Percentiles rank a stretch among this genome's conserved stretches.
phyloP scores from a whole-genome alignment of 2,329 filamentous ascomycete species.

The Trichophyton verrucosum region DNA sequence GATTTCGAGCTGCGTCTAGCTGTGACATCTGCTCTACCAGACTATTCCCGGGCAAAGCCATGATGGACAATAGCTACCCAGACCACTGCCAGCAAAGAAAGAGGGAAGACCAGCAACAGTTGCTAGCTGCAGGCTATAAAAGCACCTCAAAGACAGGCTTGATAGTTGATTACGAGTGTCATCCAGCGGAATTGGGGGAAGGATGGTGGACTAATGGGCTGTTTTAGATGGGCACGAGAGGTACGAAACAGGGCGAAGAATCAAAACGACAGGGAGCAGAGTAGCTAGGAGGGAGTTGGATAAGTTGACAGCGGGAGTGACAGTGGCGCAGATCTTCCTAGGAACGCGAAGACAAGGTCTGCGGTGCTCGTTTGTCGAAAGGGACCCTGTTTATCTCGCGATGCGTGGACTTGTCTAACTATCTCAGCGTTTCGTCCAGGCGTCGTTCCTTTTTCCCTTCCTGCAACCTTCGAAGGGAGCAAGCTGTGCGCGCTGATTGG shows the following conservation, averaged over 20 bases:
- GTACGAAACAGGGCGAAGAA: neutral
- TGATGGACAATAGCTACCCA: constrained; percentile 3
- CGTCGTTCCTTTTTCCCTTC: neutral
- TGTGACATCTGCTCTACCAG: constrained; percentile 70
- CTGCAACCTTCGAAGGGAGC: neutral
- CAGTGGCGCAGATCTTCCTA: neutral
- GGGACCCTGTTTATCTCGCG: neutral
- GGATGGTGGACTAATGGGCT: neutral
- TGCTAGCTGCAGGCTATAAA: neutral
- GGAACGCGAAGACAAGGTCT: neutral
- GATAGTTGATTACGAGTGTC: constrained; percentile 1
- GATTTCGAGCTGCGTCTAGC: constrained; percentile 77
- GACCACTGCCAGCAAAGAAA: neutral
- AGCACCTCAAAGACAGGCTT: neutral
- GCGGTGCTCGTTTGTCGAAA: neutral
- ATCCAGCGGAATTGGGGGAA: neutral
- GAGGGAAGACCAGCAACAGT: neutral
- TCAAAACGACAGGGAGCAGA: neutral
- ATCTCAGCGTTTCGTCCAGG: neutral
- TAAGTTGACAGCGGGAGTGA: neutral
- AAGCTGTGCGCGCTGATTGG: neutral
- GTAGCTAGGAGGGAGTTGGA: neutral
- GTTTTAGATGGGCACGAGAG: neutral
- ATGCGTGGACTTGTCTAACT: neutral
- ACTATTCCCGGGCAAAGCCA: constrained; percentile 32